Evolutionary conservation across 2,329 filamentous ascomycete species (phyloP), one percentile per base, ranked within the genome.

Genomic region (Claviceps sp.): DNA sequence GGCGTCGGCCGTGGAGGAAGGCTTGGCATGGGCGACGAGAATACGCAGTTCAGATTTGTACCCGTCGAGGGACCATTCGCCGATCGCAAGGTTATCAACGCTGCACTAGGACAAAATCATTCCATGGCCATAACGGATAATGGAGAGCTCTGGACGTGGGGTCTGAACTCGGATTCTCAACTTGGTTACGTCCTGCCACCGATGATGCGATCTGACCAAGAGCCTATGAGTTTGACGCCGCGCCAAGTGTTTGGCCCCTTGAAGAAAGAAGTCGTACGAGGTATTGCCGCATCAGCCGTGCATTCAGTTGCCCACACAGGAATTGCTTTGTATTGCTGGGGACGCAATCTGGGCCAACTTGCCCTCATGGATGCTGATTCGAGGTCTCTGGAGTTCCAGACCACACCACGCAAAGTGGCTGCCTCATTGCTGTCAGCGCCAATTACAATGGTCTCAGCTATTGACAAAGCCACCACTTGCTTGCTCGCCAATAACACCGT

Each of bases 81-180:
- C 1, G 85, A 87, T 49, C 90, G 84, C 64, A 87, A 82, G 59
- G 76, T 96, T 5, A 71, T 78, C 2, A 79, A 82, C n/a, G 77
- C 95, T 47, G 89, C 89, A 1, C 75, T 98, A 3, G 93, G 93
- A 0, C 88, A 94, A 63, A 93, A 95, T 58, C 93, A 98, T 64
- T 87, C 86, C 3, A 75, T 98, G 64, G 91, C 89, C 1, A 73
- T 97, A 5, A 86, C 87, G 3, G 82, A 82, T n/a, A 77, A 83
- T 50, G 91, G 93, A n/a, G 88, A 94, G 58, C 79, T 95, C 5
- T 95, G 88, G 73, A 93, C 89, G 1, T 98, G 93, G 93, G 93
- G 93, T 7, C 87, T 85, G 57, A 97, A 96, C 61, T 82, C 77
- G 7, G 84, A 81, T 63, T 89, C 85, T 1, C 91, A 97, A 64